These are phyloP conservation scores for Rhodocollybia butyracea DNA, from an alignment of 768 basidiomycete species.

Conservation along the genomic window DNA sequence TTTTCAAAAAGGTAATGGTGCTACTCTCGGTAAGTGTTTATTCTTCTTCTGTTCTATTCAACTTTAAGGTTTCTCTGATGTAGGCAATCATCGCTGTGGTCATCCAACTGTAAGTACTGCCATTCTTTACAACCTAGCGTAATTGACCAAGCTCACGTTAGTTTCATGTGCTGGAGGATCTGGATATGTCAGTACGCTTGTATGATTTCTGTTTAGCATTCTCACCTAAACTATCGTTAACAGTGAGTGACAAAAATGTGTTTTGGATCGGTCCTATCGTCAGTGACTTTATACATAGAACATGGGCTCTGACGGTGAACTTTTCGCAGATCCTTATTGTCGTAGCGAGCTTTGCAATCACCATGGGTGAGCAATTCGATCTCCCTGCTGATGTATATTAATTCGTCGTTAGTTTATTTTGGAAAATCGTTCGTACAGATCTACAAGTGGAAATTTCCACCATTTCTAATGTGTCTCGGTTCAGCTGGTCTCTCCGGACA, in stretches of 20 bases:
- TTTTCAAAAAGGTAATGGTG: not conserved
- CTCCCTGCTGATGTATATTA: not conserved
- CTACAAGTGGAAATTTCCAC: not conserved
- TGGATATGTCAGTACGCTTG: not conserved
- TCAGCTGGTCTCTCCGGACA: slow-evolving; percentile 3
- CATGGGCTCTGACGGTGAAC: not conserved
- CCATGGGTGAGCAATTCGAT: slow-evolving; percentile 1
- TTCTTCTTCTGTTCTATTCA: not conserved
- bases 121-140: not conserved
- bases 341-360: not conserved
- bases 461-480: not conserved
- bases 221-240: not conserved
- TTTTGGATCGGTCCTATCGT: not conserved
- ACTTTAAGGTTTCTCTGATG: not conserved
- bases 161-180: slow-evolving; percentile 5
- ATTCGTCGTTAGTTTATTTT: not conserved
- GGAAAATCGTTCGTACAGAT: not conserved
- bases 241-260: slow-evolving; percentile 3
- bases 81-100: slow-evolving; percentile 1
- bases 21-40: slow-evolving; percentile 2
- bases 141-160: not conserved
- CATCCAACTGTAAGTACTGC: not conserved
- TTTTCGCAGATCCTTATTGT: not conserved
- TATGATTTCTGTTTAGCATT: not conserved
- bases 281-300: no score